Conservation (phyloP, 2,329 filamentous ascomycete genomes). For the Albifimbria verrucaria region DNA sequence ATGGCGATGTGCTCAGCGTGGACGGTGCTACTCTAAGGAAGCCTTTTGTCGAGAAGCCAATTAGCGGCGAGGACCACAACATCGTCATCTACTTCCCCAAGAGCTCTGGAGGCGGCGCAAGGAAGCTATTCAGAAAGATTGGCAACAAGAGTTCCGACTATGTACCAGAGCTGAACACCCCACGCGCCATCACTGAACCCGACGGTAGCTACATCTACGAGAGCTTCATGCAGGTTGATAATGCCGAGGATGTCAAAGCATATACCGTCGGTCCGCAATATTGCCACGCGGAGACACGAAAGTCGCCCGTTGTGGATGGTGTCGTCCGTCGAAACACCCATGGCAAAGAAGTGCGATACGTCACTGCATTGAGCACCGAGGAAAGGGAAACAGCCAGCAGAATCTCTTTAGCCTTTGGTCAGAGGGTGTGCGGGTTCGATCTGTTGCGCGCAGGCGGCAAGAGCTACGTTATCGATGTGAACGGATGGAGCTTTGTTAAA, state of each 20-base stretch:
- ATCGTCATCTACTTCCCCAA: constrained; percentile 97
- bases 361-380: constrained; percentile 76
- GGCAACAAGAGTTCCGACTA: constrained; percentile 99
- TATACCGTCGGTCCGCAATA: constrained; percentile 93
- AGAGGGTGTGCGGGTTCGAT: constrained; percentile 94
- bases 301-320: constrained; percentile 95
- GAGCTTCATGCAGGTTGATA: constrained; percentile 94
- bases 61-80: constrained; percentile 98
- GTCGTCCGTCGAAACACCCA: constrained; percentile 94
- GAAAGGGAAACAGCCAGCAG: constrained; percentile 85
- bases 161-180: constrained; percentile 70
- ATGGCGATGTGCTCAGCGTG: constrained; percentile 82
- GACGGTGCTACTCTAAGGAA: constrained; percentile 81
- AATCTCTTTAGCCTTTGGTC: constrained; percentile 88
- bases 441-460: constrained; percentile 81
- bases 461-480: constrained; percentile 98
- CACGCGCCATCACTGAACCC: constrained; percentile 77
- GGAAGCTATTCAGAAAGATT: constrained; percentile 92
- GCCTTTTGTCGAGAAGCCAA: constrained; percentile 96
- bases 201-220: constrained; percentile 91
- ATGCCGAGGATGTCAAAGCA: constrained; percentile 96
- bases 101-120: constrained; percentile 80
- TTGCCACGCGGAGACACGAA: constrained; percentile 95
- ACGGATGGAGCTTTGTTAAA: constrained; percentile 99
- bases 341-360: constrained; percentile 94